A percentile compares a stretch with the other conserved stretches of the same genome.
These are phyloP conservation scores for Clavariopsis aquatica DNA, from an alignment of 495 filamentous ascomycete species.

Conservation along the genomic window DNA sequence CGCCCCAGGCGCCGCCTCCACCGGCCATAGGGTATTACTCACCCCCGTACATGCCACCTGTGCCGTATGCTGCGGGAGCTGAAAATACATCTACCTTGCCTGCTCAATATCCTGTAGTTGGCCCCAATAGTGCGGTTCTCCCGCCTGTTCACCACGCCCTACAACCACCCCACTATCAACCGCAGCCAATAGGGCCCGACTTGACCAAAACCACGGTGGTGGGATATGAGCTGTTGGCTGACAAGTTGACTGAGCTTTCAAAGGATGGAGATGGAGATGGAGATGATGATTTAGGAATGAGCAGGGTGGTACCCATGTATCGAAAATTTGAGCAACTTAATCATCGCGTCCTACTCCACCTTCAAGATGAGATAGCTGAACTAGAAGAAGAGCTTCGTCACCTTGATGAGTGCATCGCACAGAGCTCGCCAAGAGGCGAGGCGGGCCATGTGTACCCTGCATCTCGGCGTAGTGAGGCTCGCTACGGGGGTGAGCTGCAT, in stretches of 20 bases:
- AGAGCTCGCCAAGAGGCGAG: constrained; percentile 49
- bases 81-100: constrained; percentile 28
- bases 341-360: constrained; percentile 78
- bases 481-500: constrained; percentile 67
- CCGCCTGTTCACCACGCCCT: constrained; percentile 8
- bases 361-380: constrained; percentile 83
- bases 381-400: constrained; percentile 73
- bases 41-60: constrained; percentile 23
- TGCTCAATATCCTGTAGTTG: constrained; percentile 11
- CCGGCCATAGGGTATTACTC: constrained; percentile 26
- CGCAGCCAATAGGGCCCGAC: constrained; percentile 38
- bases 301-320: constrained; percentile 67
- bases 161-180: constrained; percentile 32
- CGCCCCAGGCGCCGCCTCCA: constrained; percentile 19
- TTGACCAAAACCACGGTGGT: constrained; percentile 53
- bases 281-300: constrained; percentile 19
- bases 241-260: constrained; percentile 53
- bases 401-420: constrained; percentile 71
- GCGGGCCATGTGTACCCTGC: constrained; percentile 58
- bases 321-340: constrained; percentile 83
- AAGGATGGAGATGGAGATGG: constrained; percentile 6
- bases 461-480: constrained; percentile 67
- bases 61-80: constrained; percentile 12
- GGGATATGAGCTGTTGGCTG: constrained; percentile 70
- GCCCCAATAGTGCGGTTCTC: constrained; percentile 9